A percentile compares a stretch with the other conserved stretches of the same genome.
These are phyloP conservation scores for Neovahlkampfia damariscottae DNA, from an alignment of 78 protist species.

Conservation along the genomic window DNA sequence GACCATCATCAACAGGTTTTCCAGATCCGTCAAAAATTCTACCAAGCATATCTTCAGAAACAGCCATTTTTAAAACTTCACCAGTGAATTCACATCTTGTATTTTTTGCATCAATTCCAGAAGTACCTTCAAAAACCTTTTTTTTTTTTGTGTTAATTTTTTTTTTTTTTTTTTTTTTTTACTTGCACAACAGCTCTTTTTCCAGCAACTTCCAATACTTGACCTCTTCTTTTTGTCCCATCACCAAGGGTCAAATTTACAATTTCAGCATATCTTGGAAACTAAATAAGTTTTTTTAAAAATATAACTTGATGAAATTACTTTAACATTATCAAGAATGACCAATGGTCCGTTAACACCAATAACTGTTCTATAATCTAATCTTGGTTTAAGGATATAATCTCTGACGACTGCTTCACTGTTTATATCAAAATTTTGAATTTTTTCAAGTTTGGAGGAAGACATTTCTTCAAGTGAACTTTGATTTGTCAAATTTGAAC, in stretches of 20 bases:
- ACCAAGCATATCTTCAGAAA: slow-evolving; percentile 98
- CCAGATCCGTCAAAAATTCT: slow-evolving; percentile 99
- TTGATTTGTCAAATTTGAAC: no score
- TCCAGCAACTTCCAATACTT: slow-evolving; percentile 89
- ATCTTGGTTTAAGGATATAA: slow-evolving; percentile 19
- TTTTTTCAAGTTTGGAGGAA: no score
- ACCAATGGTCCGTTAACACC: slow-evolving; percentile 99
- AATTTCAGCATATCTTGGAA: slow-evolving; percentile 91
- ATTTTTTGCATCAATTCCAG: slow-evolving; percentile 91
- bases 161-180: slow-evolving; percentile 21
- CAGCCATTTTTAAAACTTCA: slow-evolving; percentile 77
- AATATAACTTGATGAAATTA: not conserved
- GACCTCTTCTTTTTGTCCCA: slow-evolving; percentile 83
- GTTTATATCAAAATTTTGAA: not conserved
- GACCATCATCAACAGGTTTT: slow-evolving; percentile 93
- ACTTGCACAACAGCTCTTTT: slow-evolving; percentile 94
- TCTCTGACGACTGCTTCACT: not conserved
- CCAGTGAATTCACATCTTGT: slow-evolving; percentile 93
- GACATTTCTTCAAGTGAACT: no score
- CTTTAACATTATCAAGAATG: slow-evolving; percentile 90
- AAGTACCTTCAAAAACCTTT: slow-evolving; percentile 99
- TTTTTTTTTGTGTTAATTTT: no score
- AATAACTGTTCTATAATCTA: slow-evolving; percentile 91
- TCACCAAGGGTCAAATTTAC: slow-evolving; percentile 87
- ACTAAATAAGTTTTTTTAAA: no score